Evolutionary conservation across 2,329 filamentous ascomycete species (phyloP), one percentile per base, ranked within the genome.

Genomic region (Sclerotinia trifoliorum): DNA sequence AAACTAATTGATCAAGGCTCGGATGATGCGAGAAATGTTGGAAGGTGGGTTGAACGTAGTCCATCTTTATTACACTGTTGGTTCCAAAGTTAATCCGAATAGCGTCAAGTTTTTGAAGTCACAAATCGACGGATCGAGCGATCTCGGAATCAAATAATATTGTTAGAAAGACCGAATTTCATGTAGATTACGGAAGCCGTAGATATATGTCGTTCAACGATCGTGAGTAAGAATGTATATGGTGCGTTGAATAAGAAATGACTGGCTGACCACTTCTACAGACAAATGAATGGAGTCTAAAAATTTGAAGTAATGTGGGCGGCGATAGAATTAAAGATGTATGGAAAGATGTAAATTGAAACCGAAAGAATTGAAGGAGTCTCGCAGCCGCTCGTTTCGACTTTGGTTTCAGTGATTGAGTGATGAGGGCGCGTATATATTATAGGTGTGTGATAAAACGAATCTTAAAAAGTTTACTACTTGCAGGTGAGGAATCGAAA

Each of bases 41-140:
- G 21, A 57, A 68, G 8, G 67, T 48, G 10, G 71, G 72, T 63
- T 76, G 71, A 51, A 74, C 72, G 70, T 75, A 76, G 44, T 72
- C 73, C 73, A 76, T 76, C 61, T 46, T 73, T 63, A 35, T 44
- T 51, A 62, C 62, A 17, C 19, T 55, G 57, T 44, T 54, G 64
- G 44, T 39, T 66, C n/a, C 1, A 42, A 51, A 35, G 26, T 24
- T 39, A 51, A 42, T 35, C 29, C 44, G 24, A 29, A 35, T 21
- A 48, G 21, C 19, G 57, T 61, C 48, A 61, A n/a, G 15, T 39
- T 39, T 26, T 24, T 51, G 15, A n/a, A 39, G 48, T 51, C n/a
- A 51, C 29, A 24, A 42, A 19, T 51, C n/a, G 60, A 26, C 54
- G 29, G 32, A 39, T 15, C 8, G 29, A 51, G 26, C 24, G n/a